phyloP scores from a whole-genome alignment of 768 basidiomycete genomes.

The Jaapia argillacea region DNA sequence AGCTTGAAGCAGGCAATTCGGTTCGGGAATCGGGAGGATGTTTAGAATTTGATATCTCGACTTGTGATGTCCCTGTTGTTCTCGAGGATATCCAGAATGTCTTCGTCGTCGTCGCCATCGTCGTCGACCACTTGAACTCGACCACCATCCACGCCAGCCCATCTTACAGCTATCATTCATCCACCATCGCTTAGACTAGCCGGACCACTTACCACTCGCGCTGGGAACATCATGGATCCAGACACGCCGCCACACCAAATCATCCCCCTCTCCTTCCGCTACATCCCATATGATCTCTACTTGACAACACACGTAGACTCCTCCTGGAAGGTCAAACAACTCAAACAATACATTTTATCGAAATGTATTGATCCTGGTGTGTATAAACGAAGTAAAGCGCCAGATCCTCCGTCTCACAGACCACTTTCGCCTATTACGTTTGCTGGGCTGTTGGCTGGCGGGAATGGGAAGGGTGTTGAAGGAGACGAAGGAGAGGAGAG shows the following conservation, averaged over 20 bases:
- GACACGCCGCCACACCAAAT: neutral
- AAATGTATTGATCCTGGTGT: slow-evolving; percentile 37
- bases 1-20: too few relatives aligned
- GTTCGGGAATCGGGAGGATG: too few relatives aligned
- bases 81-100: too few relatives aligned
- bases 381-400: slow-evolving; percentile 2
- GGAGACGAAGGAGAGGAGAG: neutral
- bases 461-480: slow-evolving; percentile 2
- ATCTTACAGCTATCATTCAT: too few relatives aligned
- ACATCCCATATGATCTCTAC: slow-evolving; percentile 73
- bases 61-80: too few relatives aligned
- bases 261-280: slow-evolving; percentile 2
- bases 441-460: slow-evolving; percentile 35
- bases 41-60: too few relatives aligned
- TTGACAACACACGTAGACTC: slow-evolving; percentile 58
- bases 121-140: too few relatives aligned
- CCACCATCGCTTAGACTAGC: too few relatives aligned
- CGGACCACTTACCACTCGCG: too few relatives aligned
- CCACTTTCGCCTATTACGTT: slow-evolving; percentile 65
- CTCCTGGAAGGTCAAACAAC: slow-evolving; percentile 47
- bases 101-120: too few relatives aligned
- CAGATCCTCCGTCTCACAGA: slow-evolving; percentile 15
- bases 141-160: too few relatives aligned
- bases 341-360: slow-evolving; percentile 53
- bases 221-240: too few relatives aligned